These are phyloP conservation scores for Ceratobasidium sp. DNA, from an alignment of 1,284 basidiomycete species.

Conservation along the genomic window DNA sequence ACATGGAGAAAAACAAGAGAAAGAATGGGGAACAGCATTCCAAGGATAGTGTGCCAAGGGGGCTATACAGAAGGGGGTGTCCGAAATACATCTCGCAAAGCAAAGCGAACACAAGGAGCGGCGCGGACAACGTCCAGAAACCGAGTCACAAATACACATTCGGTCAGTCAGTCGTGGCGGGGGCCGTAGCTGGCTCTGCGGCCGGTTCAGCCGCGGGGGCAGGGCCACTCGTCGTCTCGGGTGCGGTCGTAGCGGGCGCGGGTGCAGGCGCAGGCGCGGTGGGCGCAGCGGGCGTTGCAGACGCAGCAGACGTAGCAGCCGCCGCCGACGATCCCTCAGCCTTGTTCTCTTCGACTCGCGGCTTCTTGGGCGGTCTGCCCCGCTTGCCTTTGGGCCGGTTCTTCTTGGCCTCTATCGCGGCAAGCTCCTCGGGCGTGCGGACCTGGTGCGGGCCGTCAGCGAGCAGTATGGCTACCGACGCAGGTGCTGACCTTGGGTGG, in stretches of 20 bases:
- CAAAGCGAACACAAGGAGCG: constrained; percentile 38
- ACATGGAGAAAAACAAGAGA: constrained; percentile 21
- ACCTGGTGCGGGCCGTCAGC: constrained; percentile 37
- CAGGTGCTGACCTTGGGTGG: constrained; percentile 47
- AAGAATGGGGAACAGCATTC: constrained; percentile 38
- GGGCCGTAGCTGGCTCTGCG: constrained; percentile 12
- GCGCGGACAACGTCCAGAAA: constrained; percentile 19
- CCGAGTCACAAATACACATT: constrained; percentile 27
- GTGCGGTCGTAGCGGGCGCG: background rate
- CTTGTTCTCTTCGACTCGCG: constrained; percentile 24
- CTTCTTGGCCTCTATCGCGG: constrained; percentile 46
- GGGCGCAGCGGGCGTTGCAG: background rate
- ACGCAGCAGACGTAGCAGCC: constrained; percentile 7
- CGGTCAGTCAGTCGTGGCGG: constrained; percentile 39
- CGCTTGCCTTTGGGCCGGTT: constrained; percentile 40
- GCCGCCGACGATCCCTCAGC: constrained; percentile 15
- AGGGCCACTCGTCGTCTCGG: constrained; percentile 3
- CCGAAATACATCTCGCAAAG: constrained; percentile 41
- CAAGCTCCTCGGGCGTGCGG: constrained; percentile 48
- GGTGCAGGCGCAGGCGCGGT: background rate
- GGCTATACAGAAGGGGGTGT: constrained; percentile 35
- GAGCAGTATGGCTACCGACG: background rate
- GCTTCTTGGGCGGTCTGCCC: constrained; percentile 45
- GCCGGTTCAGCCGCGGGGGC: constrained; percentile 7
- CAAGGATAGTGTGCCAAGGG: constrained; percentile 12